phyloP scores from a whole-genome alignment of 805 yeast genomes.

The Cyberlindnera amylophila region DNA sequence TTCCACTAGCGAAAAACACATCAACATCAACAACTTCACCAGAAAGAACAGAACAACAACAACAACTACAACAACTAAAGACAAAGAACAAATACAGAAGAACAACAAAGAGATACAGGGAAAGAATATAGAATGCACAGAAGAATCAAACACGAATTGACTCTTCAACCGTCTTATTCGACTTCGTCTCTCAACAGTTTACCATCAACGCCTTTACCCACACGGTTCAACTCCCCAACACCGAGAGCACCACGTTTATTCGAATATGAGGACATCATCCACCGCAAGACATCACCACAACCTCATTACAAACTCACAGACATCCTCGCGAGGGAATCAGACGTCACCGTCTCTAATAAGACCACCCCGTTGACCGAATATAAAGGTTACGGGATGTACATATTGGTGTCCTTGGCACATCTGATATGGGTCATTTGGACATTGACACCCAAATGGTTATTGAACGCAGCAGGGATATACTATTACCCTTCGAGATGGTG shows the following conservation, averaged over 20 bases:
- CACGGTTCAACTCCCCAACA: background rate
- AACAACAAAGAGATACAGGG: too few relatives aligned
- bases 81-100: too few relatives aligned
- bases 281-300: slow-evolving; percentile 10
- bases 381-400: slow-evolving; percentile 81
- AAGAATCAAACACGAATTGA: slow-evolving; percentile 1
- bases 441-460: slow-evolving; percentile 54
- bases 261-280: slow-evolving; percentile 22
- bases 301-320: slow-evolving; percentile 37
- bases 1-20: too few relatives aligned
- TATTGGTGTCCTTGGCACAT: slow-evolving; percentile 56
- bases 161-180: slow-evolving; percentile 9
- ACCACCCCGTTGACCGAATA: slow-evolving; percentile 68
- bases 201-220: slow-evolving; percentile 4
- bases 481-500: slow-evolving; percentile 91
- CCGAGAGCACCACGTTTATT: slow-evolving; percentile 6
- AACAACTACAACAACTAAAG: too few relatives aligned
- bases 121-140: too few relatives aligned
- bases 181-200: slow-evolving; percentile 6
- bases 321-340: slow-evolving; percentile 58
- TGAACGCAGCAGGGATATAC: slow-evolving; percentile 51
- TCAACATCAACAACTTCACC: too few relatives aligned
- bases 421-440: slow-evolving; percentile 70
- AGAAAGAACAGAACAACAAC: too few relatives aligned
- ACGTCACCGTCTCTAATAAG: slow-evolving; percentile 57